Conservation (phyloP, 106 monocot species). For the Gastrodia elata region DNA sequence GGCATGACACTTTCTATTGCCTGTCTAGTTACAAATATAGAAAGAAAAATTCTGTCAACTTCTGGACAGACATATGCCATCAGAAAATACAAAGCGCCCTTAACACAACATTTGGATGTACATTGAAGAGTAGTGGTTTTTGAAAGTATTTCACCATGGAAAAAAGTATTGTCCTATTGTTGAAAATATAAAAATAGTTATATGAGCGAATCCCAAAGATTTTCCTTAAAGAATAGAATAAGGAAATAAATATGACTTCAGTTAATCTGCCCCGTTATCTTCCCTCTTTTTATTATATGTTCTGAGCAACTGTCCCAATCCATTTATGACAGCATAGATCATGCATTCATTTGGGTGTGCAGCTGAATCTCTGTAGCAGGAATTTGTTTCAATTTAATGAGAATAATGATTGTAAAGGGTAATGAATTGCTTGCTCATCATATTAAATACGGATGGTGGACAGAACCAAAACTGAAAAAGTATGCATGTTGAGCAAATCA, state of each 20-base stretch:
- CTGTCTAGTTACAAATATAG: background rate
- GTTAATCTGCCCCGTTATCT: no score
- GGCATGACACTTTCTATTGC: conserved; percentile 8
- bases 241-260: background rate
- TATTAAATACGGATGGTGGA: no score
- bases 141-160: background rate
- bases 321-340: no score
- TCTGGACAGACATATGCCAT: background rate
- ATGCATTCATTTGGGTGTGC: no score
- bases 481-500: no score
- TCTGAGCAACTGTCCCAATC: no score
- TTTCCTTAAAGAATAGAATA: background rate
- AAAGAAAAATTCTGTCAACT: background rate
- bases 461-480: no score
- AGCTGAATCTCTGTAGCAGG: no score
- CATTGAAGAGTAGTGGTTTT: background rate
- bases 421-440: no score
- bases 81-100: background rate
- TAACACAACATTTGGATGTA: background rate
- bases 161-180: background rate
- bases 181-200: background rate
- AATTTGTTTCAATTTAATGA: no score
- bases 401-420: no score
- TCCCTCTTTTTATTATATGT: no score
- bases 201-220: background rate